Conservation (phyloP, 2,329 filamentous ascomycete genomes). For the Gnomoniopsis sp. region DNA sequence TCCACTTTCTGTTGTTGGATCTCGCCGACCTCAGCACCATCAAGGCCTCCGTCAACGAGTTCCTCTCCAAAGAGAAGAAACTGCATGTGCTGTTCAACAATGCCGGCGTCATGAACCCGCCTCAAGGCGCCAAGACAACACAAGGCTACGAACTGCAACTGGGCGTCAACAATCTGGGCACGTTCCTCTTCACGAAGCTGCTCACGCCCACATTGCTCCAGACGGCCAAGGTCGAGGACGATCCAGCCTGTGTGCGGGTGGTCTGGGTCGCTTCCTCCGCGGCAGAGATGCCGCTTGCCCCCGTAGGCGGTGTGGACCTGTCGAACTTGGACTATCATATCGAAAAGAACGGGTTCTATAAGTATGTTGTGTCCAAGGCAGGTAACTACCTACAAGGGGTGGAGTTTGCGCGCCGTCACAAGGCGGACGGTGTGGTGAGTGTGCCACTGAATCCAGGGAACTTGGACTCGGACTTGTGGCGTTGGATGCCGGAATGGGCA, state of each 20-base stretch:
- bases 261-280: constrained; percentile 15
- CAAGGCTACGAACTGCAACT: constrained; percentile 18
- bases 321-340: constrained; percentile 13
- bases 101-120: constrained; percentile 34
- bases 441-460: constrained; percentile 27
- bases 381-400: constrained; percentile 22
- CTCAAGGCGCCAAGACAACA: constrained; percentile 24
- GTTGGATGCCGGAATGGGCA: background rate
- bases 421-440: constrained; percentile 23
- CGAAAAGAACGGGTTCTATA: background rate
- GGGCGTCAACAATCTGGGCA: constrained; percentile 17
- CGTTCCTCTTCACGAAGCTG: constrained; percentile 16
- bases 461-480: constrained; percentile 23
- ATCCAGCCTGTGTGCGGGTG: constrained; percentile 10
- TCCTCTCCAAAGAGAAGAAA: constrained; percentile 22
- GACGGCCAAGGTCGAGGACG: constrained; percentile 3
- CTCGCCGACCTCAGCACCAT: constrained; percentile 25
- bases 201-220: constrained; percentile 12
- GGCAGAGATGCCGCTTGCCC: constrained; percentile 4
- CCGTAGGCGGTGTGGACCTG: constrained; percentile 4
- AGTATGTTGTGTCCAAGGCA: constrained; percentile 26
- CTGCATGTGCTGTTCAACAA: constrained; percentile 39
- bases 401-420: constrained; percentile 23
- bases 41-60: constrained; percentile 22
- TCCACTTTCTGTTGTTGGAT: constrained; percentile 34